Evolutionary conservation across 2,329 filamentous ascomycete genomes (phyloP).

Genomic region (Leptodontidium sp.): DNA sequence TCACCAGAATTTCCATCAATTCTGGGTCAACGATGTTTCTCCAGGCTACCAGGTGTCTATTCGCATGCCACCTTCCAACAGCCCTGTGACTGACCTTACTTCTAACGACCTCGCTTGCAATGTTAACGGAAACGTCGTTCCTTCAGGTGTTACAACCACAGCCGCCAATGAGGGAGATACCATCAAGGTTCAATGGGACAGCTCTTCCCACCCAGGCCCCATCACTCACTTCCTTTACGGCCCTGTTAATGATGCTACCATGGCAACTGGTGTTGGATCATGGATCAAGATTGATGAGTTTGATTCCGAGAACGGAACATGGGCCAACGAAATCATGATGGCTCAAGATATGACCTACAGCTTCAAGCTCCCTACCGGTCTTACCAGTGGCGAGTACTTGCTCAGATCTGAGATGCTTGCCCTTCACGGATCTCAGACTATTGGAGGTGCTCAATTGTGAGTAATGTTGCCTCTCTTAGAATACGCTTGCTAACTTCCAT

Average conservation of each 20-base stretch:
- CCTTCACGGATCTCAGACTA: conserved; percentile 38
- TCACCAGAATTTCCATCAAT: conserved; percentile 53
- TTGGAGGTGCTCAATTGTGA: conserved; percentile 38
- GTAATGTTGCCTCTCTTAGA: neutral
- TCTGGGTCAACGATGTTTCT: conserved; percentile 51
- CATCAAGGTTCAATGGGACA: conserved; percentile 51
- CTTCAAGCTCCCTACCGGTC: conserved; percentile 38
- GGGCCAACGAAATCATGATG: conserved; percentile 45
- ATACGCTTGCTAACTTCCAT: neutral
- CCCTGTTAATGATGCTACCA: conserved; percentile 42
- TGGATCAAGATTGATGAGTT: conserved; percentile 48
- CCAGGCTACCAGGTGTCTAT: conserved; percentile 49
- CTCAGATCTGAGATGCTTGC: conserved; percentile 42
- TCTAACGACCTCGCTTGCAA: conserved; percentile 60
- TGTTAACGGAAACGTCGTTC: conserved; percentile 47
- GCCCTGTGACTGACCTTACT: conserved; percentile 57
- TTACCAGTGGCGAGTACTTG: conserved; percentile 41
- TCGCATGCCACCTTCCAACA: conserved; percentile 59
- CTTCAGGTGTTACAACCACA: conserved; percentile 45
- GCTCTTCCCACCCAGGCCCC: conserved; percentile 50
- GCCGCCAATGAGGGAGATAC: conserved; percentile 47
- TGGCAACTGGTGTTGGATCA: conserved; percentile 44
- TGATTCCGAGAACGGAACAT: conserved; percentile 42
- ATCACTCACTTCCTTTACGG: conserved; percentile 52
- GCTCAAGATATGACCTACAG: conserved; percentile 41